Percentiles rank a stretch among this genome's conserved stretches.
phyloP scores from a whole-genome alignment of 169 alveolate species.

The Eimeria tenella region DNA sequence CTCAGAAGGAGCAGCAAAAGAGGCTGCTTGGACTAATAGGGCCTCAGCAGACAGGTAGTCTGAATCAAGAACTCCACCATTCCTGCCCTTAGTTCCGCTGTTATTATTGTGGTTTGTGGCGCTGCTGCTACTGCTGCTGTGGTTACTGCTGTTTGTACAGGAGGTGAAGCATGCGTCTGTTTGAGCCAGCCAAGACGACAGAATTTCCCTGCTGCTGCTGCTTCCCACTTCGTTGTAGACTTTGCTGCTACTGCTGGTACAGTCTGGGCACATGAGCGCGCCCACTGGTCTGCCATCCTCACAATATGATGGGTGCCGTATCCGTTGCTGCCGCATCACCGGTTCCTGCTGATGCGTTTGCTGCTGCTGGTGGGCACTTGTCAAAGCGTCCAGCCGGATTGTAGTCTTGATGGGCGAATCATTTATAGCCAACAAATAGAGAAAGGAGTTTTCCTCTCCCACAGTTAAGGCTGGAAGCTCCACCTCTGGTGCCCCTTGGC shows the following conservation, averaged over 20 bases:
- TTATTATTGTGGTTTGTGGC: neutral
- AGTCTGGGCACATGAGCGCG: constrained; percentile 32
- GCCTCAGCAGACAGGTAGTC: constrained; percentile 10
- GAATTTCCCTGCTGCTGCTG: constrained; percentile 9
- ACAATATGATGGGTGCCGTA: constrained; percentile 26
- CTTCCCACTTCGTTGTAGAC: neutral
- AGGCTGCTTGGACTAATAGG: constrained; percentile 41
- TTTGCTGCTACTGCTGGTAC: constrained; percentile 45
- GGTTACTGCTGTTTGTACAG: neutral
- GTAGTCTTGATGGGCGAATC: neutral
- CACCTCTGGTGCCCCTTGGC: neutral
- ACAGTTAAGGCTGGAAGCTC: neutral
- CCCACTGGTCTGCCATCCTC: constrained; percentile 60
- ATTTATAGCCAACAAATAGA: constrained; percentile 28
- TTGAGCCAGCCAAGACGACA: neutral
- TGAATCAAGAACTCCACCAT: neutral
- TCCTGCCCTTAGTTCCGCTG: neutral
- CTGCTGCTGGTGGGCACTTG: neutral
- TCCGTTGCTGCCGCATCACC: neutral
- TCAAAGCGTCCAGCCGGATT: neutral
- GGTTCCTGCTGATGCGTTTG: constrained; percentile 36
- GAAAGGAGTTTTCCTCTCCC: constrained; percentile 31
- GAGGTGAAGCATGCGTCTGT: neutral
- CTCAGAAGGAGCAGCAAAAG: constrained; percentile 35
- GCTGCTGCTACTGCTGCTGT: neutral